A percentile compares a stretch with the other conserved stretches of the same genome.
These are phyloP conservation scores for Penicillium sp. DNA, from an alignment of 2,329 filamentous ascomycete genomes.

Conservation along the genomic window DNA sequence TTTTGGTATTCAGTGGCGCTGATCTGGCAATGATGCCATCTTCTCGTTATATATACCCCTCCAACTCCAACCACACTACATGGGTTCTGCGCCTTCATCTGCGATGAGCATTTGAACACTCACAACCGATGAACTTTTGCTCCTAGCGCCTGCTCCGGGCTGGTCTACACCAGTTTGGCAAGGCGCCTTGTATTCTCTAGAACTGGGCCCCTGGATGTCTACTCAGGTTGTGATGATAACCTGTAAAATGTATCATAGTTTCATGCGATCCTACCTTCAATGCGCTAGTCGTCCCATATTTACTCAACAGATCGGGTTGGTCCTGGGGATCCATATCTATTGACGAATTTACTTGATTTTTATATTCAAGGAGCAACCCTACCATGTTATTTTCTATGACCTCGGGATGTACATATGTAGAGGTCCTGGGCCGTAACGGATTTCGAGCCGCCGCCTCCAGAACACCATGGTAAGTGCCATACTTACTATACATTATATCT, in stretches of 20 bases:
- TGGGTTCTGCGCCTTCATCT: not conserved
- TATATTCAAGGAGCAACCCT: not conserved
- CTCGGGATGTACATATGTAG: not conserved
- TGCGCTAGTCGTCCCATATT: not conserved
- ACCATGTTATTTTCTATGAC: not conserved
- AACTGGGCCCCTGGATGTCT: not conserved
- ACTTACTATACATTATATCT: too few species aligned
- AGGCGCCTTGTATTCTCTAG: slow-evolving; percentile 16
- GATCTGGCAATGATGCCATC: slow-evolving; percentile 10
- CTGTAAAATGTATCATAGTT: slow-evolving; percentile 23
- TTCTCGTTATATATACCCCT: slow-evolving; percentile 3
- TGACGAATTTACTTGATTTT: not conserved
- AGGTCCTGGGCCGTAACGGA: too few species aligned
- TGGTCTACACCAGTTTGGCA: not conserved
- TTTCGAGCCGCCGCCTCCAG: too few species aligned
- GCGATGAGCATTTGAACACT: not conserved
- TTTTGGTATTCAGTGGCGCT: slow-evolving; percentile 51
- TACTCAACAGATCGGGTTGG: not conserved
- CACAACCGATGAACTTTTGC: not conserved
- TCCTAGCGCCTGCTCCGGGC: not conserved
- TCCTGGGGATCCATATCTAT: not conserved
- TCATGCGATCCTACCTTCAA: not conserved
- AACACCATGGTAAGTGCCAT: too few species aligned
- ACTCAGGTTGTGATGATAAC: slow-evolving; percentile 7
- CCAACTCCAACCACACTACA: not conserved